Evolutionary conservation across 148 eudicot species (phyloP).

Genomic region (Vaccinium corymbosum): DNA sequence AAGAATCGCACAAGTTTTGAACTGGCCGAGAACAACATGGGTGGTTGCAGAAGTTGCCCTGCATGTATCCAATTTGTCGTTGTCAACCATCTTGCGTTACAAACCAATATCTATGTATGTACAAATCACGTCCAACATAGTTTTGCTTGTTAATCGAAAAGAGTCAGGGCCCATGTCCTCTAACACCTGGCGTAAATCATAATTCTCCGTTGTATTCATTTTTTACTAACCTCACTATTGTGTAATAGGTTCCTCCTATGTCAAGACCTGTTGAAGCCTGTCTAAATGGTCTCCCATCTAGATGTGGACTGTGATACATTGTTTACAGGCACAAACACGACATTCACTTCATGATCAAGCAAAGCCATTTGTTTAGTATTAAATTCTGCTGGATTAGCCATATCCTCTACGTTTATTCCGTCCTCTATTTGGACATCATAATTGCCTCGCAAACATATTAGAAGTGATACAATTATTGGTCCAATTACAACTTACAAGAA

Average conservation of each 20-base stretch:
- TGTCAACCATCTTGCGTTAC: neutral
- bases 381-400: no score
- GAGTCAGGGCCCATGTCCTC: neutral
- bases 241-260: neutral
- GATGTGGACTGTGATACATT: neutral
- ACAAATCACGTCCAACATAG: neutral
- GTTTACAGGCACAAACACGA: neutral
- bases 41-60: conserved; percentile 96
- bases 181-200: neutral
- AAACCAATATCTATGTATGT: neutral
- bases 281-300: neutral
- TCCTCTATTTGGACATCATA: no score
- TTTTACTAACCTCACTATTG: neutral
- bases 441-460: no score
- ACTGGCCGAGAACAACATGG: conserved; percentile 91
- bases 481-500: no score
- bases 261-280: neutral
- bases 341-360: neutral
- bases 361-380: no score
- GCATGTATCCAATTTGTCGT: conserved; percentile 11
- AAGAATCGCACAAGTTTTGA: conserved; percentile 93
- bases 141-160: neutral
- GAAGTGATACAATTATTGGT: no score
- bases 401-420: no score
- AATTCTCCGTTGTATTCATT: neutral